Percentiles rank a stretch among this genome's conserved stretches.
These are phyloP conservation scores for Candida tibetensis DNA, from an alignment of 805 yeast genomes.

Conservation along the genomic window DNA sequence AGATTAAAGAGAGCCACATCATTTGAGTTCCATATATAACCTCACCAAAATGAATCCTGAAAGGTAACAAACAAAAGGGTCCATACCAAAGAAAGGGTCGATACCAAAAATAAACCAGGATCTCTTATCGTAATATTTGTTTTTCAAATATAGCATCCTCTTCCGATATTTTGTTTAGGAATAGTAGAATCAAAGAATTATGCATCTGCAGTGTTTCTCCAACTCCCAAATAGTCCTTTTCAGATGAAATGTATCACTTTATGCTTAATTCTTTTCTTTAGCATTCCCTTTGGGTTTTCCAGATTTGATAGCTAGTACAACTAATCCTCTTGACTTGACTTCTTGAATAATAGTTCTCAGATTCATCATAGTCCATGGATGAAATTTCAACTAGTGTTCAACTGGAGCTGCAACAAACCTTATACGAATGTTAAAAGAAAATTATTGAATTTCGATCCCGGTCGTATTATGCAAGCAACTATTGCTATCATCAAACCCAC, in stretches of 20 bases:
- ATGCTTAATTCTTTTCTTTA: conserved; percentile 1
- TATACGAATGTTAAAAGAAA: conserved; percentile 17
- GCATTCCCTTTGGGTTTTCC: conserved; percentile 4
- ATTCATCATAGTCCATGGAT: conserved; percentile 24
- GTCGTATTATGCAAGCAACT: conserved; percentile 31
- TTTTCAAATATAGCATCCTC: conserved; percentile 34
- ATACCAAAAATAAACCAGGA: conserved; percentile 38
- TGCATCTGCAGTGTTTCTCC: conserved; percentile 7
- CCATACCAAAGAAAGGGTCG: conserved; percentile 34
- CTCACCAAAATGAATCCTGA: conserved; percentile 39
- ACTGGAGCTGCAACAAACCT: conserved; percentile 44
- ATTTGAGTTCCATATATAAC: conserved; percentile 47
- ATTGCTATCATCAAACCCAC: conserved; percentile 24
- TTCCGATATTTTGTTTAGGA: conserved; percentile 32
- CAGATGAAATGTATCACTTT: background rate
- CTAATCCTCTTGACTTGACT: conserved; percentile 14
- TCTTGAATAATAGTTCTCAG: conserved; percentile 14
- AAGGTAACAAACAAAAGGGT: conserved; percentile 30
- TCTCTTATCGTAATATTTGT: conserved; percentile 39
- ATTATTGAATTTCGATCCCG: conserved; percentile 22
- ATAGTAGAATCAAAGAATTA: conserved; percentile 12
- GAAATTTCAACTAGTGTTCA: conserved; percentile 47
- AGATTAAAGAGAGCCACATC: conserved; percentile 48
- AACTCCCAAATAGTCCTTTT: conserved; percentile 2
- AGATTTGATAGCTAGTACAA: conserved; percentile 6